These are phyloP conservation scores for Boeremia exigua DNA, from an alignment of 2,329 filamentous ascomycete genomes.

Conservation along the genomic window DNA sequence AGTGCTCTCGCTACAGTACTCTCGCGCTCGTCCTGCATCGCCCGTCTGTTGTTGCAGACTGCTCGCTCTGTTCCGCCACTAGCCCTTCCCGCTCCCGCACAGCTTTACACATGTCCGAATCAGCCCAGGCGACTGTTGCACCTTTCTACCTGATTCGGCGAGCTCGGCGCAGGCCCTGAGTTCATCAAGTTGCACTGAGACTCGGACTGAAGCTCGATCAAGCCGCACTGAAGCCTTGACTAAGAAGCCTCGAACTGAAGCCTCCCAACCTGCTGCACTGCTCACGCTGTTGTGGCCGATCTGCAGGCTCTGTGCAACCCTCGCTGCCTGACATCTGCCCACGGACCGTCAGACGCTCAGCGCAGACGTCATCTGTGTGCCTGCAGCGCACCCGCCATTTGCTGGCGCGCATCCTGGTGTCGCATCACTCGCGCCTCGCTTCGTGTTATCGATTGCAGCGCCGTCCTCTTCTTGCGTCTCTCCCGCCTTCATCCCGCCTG, in stretches of 20 bases:
- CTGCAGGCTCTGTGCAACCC: conserved; percentile 10
- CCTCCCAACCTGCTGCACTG: too few species aligned
- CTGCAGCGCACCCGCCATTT: conserved; percentile 10
- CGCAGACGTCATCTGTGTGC: conserved; percentile 17
- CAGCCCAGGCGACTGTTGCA: conserved; percentile 29
- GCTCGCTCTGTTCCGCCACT: conserved; percentile 6
- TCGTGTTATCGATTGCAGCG: conserved; percentile 21
- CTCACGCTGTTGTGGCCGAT: too few species aligned
- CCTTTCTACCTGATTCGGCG: conserved; percentile 45
- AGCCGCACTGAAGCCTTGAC: not conserved
- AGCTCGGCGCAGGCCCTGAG: conserved; percentile 40
- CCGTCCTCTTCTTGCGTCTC: conserved; percentile 12
- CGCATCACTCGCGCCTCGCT: conserved; percentile 1
- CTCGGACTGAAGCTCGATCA: not conserved
- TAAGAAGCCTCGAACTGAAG: too few species aligned
- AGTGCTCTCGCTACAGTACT: too few species aligned
- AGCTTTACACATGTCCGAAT: conserved; percentile 38
- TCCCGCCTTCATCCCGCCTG: conserved; percentile 15
- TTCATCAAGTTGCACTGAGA: not conserved
- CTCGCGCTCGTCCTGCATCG: conserved; percentile 15
- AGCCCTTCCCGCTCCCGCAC: conserved; percentile 5
- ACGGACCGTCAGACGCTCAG: conserved; percentile 6
- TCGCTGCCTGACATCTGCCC: conserved; percentile 13
- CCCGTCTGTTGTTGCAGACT: conserved; percentile 22
- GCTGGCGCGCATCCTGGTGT: conserved; percentile 17